A percentile compares a stretch with the other conserved stretches of the same genome.
Conservation (phyloP, 371 early-diverging fungal genomes). For the Blastocladiella emersonii region DNA sequence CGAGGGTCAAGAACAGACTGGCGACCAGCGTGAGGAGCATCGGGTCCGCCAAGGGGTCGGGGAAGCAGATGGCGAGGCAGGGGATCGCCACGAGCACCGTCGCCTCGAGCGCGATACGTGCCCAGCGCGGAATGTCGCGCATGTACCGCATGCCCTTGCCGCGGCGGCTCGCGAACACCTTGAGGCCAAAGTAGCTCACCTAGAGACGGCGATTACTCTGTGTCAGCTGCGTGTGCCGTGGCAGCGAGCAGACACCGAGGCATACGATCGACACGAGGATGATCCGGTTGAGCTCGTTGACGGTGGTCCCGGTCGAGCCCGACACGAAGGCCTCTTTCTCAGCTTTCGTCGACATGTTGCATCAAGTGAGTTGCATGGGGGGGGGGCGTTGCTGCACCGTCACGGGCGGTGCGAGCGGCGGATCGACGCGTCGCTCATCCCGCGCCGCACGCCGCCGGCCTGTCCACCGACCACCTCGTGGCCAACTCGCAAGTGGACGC, state of each 20-base stretch:
- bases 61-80: not conserved
- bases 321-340: conserved; percentile 57
- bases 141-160: conserved; percentile 10
- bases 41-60: not conserved
- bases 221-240: conserved; percentile 13
- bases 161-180: conserved; percentile 18
- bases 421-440: too few relatives aligned
- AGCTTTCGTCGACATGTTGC: conserved; percentile 31
- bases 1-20: conserved; percentile 8
- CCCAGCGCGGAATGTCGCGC: conserved; percentile 6
- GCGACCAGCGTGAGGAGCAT: not conserved
- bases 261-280: conserved; percentile 36
- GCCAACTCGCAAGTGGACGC: too few relatives aligned
- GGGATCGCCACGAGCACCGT: conserved; percentile 12
- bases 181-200: conserved; percentile 12
- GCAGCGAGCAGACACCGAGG: conserved; percentile 14
- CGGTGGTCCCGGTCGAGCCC: conserved; percentile 51
- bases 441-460: too few relatives aligned
- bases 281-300: conserved; percentile 39
- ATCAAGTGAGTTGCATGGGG: conserved; percentile 4
- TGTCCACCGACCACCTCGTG: too few relatives aligned
- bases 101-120: conserved; percentile 7
- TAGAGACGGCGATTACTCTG: not conserved
- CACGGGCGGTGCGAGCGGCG: too few relatives aligned
- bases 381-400: too few relatives aligned